A percentile compares a stretch with the other conserved stretches of the same genome.
phyloP scores from a whole-genome alignment of 83 land plant species.

The Picea abies region DNA sequence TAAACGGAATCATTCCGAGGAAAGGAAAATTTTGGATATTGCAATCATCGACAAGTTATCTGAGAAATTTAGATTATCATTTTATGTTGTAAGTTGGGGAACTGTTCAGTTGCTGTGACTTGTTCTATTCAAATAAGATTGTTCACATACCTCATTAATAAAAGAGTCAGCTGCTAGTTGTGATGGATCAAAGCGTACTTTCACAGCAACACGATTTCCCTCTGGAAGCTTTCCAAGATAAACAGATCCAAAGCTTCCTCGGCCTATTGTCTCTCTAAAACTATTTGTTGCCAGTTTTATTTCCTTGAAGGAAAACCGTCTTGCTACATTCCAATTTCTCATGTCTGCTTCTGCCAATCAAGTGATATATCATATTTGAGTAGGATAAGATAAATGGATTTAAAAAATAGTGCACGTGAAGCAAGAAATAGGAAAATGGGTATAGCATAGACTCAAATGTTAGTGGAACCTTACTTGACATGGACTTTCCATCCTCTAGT shows the following conservation, averaged over 20 bases:
- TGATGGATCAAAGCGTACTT: constrained; percentile 61
- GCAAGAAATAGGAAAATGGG: neutral
- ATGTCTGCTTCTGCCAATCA: constrained; percentile 31
- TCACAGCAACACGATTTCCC: constrained; percentile 66
- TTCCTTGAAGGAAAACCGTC: constrained; percentile 52
- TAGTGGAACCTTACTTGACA: constrained; percentile 26
- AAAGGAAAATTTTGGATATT: too few species aligned
- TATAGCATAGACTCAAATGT: neutral
- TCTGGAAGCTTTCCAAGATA: constrained; percentile 55
- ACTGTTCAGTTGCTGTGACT: too few species aligned
- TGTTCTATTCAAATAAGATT: neutral
- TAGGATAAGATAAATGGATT: neutral
- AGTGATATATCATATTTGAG: neutral
- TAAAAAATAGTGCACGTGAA: neutral
- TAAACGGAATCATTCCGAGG: too few species aligned
- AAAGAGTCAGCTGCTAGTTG: constrained; percentile 86
- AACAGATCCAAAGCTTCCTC: constrained; percentile 68
- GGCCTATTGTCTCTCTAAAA: constrained; percentile 58
- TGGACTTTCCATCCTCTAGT: constrained; percentile 21
- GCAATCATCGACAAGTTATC: too few species aligned
- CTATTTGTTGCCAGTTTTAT: constrained; percentile 64
- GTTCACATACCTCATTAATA: constrained; percentile 60
- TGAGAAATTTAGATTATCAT: too few species aligned
- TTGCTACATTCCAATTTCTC: constrained; percentile 47
- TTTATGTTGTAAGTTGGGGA: too few species aligned